Evolutionary conservation across 2,329 filamentous ascomycete genomes (phyloP).

Genomic region (Arthrobotrys megalospora): DNA sequence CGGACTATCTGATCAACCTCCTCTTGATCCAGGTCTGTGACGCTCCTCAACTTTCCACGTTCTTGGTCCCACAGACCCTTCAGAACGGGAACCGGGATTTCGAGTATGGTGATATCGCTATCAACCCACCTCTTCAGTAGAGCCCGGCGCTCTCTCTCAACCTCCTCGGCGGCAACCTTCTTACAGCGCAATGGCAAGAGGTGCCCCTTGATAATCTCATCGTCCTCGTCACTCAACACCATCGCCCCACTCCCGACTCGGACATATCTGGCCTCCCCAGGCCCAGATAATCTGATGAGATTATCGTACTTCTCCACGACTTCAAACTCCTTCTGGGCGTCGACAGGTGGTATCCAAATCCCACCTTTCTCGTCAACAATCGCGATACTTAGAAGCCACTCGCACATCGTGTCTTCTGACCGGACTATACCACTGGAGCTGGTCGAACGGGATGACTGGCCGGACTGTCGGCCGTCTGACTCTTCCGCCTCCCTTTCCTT

Average conservation of each 20-base stretch:
- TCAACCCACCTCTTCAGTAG: conserved; percentile 1
- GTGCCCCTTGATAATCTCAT: neutral
- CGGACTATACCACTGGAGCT: neutral
- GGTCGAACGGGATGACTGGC: neutral
- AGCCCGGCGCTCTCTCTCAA: conserved; percentile 1
- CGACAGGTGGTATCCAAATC: neutral
- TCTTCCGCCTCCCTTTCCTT: neutral
- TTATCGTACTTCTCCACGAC: neutral
- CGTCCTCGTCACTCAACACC: neutral
- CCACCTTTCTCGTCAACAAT: conserved; percentile 3
- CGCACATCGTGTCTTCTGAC: conserved; percentile 1
- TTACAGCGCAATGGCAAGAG: conserved; percentile 10
- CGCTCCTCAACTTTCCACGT: neutral
- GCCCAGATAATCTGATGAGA: neutral
- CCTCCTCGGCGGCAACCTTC: neutral
- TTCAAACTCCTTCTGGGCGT: neutral
- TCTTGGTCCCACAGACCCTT: neutral
- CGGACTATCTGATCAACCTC: conserved; percentile 14
- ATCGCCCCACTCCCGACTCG: neutral
- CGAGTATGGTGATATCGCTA: conserved; percentile 10
- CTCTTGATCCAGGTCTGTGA: neutral
- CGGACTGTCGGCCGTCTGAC: neutral
- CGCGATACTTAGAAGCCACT: conserved; percentile 11
- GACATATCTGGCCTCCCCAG: neutral
- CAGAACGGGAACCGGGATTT: neutral